Base-by-base conservation (phyloP, 1,284 basidiomycete species). In the Pholiota adiposa region DNA sequence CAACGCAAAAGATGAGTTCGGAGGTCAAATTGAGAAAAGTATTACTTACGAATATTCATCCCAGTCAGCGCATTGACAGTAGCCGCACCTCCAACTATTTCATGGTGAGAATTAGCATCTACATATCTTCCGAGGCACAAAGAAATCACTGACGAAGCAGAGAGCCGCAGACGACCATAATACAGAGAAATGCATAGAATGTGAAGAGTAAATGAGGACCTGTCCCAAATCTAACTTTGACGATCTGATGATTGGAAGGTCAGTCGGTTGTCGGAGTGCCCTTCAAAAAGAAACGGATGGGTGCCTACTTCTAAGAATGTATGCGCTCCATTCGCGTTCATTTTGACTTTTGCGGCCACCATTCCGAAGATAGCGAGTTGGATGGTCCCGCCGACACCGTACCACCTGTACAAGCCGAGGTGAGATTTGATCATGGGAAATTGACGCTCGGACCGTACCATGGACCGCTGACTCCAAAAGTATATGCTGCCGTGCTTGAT, bases 31-130 rank as follows among this genome's bases (percentile, higher is more conserved):
- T 46, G 11, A 21, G 29, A 8, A 8, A 21, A 34, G 21, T 36
- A 19, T 36, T 50, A 33, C 59, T 51, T 63, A 65, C 69, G 51
- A n/a, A 58, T 82, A 68, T 82, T 82, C 83, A 89, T 88, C 1
- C 87, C 85, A 0, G 90, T 92, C 23, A 92, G 75, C 0, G 83
- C 83, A 38, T 81, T 83, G 12, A 90, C 87, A 0, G 87, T 87
- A 0, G 86, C 87, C 2, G 81, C 80, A 0, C 87, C 87, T 54
- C 88, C 88, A 60, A 83, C 79, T 69, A 19, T 36, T 14, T 21
- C 18, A 56, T 23, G 8, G 18, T 2, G 1, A 12, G n/a, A 0
- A 23, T 46, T 14, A 40, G 23, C n/a, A 14, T 54, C 2, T 9
- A 1, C 38, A 41, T 49, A 14, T 33, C 51, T 2, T 19, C 29